These are phyloP conservation scores for Elaeagnus macrophylla DNA, from an alignment of 306 rosid species.

Conservation along the genomic window DNA sequence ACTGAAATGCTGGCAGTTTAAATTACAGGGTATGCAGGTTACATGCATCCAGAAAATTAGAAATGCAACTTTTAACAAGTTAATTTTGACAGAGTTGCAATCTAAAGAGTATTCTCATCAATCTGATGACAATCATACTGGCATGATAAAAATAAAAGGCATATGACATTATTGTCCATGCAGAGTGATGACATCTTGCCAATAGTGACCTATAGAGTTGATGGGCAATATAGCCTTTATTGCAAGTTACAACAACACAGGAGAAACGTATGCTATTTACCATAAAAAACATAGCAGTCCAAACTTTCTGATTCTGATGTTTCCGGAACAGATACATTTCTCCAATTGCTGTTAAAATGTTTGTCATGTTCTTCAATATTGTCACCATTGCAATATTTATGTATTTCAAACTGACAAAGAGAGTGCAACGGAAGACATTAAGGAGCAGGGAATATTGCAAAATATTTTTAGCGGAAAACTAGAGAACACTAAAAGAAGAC, in stretches of 20 bases:
- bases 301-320: constrained; percentile 67
- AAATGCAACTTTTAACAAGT: too few relatives aligned
- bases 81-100: too few relatives aligned
- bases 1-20: neutral
- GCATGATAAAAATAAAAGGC: too few relatives aligned
- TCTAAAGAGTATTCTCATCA: too few relatives aligned
- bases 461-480: neutral
- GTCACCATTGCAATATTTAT: constrained; percentile 96
- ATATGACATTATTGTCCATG: too few relatives aligned
- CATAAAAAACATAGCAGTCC: constrained; percentile 86
- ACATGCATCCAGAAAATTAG: too few relatives aligned
- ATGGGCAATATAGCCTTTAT: neutral
- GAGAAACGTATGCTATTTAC: constrained; percentile 27
- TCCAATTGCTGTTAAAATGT: constrained; percentile 77
- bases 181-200: neutral
- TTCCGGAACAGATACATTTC: constrained; percentile 68
- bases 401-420: constrained; percentile 61
- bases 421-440: constrained; percentile 13
- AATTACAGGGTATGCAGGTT: too few relatives aligned
- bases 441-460: constrained; percentile 7
- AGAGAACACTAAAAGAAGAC: neutral
- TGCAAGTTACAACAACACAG: neutral
- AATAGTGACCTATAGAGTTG: neutral
- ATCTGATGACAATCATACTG: too few relatives aligned
- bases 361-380: constrained; percentile 82